phyloP scores from a whole-genome alignment of 768 basidiomycete species.

The Vararia minispora region DNA sequence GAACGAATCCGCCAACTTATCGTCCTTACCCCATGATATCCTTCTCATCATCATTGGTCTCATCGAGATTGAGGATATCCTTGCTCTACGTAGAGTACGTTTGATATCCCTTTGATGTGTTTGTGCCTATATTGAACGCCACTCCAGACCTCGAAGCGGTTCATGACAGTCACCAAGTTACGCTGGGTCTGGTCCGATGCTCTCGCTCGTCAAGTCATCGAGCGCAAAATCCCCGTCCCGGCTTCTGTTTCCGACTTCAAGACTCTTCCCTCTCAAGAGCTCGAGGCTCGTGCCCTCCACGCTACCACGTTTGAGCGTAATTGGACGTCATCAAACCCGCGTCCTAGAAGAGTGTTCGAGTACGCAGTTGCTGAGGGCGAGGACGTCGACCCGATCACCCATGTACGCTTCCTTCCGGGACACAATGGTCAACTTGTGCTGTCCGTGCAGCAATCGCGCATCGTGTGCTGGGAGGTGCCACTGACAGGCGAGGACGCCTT shows the following conservation, averaged over 20 bases:
- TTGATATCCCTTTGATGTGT: neutral
- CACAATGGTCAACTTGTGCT: constrained; percentile 22
- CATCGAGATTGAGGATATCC: constrained; percentile 22
- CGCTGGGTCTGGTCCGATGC: constrained; percentile 28
- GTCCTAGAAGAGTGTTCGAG: constrained; percentile 13
- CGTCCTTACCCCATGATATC: constrained; percentile 24
- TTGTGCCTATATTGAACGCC: constrained; percentile 1
- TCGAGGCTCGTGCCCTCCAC: constrained; percentile 24
- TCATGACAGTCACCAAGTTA: constrained; percentile 21
- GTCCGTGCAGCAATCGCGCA: constrained; percentile 16
- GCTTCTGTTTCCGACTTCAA: constrained; percentile 19
- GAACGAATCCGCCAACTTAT: constrained; percentile 7
- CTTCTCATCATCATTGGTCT: constrained; percentile 22
- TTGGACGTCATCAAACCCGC: constrained; percentile 21
- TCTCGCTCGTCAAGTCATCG: constrained; percentile 22
- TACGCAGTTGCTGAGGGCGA: constrained; percentile 14
- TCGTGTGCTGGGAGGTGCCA: constrained; percentile 26
- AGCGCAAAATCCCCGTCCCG: constrained; percentile 23
- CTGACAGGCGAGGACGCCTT: constrained; percentile 23
- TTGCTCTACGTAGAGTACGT: constrained; percentile 22
- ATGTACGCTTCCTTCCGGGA: constrained; percentile 21
- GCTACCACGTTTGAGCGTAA: constrained; percentile 25
- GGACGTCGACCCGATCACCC: constrained; percentile 12
- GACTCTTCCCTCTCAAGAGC: constrained; percentile 20
- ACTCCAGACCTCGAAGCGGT: constrained; percentile 20